Evolutionary conservation across 2,329 filamentous ascomycete genomes (phyloP), one percentile per base, ranked within the genome.

Genomic region (Chrysoporthe cubensis): DNA sequence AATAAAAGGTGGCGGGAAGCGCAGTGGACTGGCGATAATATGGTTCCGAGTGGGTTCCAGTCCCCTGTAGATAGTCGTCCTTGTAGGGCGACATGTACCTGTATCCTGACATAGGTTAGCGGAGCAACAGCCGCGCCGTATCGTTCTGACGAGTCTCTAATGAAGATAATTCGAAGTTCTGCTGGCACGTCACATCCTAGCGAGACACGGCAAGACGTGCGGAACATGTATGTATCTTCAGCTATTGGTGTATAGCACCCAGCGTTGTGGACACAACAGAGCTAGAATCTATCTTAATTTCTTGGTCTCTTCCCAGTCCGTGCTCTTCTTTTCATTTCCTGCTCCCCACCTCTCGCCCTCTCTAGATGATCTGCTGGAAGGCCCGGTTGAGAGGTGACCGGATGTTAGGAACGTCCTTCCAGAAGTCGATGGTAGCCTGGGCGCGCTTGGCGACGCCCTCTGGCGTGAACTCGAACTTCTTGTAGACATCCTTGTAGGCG

Each of bases 381-480:
- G 96, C 96, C 80, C 94, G 92, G 89, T 98, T 97, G 83, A 99
- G 81, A 73, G 96, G 95, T 66, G 94, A 97, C 81, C 96, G 93
- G 77, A 97, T 87, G 84, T 95, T 94, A 79, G 92, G 85, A 43
- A 90, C 88, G 73, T 91, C 92, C 91, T 97, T 98, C 91, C 94
- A 99, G 90, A 97, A 99, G 80, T 98, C 90, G 77, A 98, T 85
- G 72, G 96, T 99, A 74, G 91, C 91, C 72, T 93, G 81, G 70
- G 95, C 96, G 76, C 96, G 94, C 91, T 98, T 97, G 84, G 92
- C 86, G 80, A 99, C 92, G 73, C 96, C 96, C 83, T 97, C 95
- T 65, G 96, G 92, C 62, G 95, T 99, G 87, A 99, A 98, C 83
- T 98, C 96, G 84, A 99, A 99, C 89, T 97, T 98, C 92, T 92